Conservation (phyloP, 129 eudicot genomes). For the Calendula officinalis region DNA sequence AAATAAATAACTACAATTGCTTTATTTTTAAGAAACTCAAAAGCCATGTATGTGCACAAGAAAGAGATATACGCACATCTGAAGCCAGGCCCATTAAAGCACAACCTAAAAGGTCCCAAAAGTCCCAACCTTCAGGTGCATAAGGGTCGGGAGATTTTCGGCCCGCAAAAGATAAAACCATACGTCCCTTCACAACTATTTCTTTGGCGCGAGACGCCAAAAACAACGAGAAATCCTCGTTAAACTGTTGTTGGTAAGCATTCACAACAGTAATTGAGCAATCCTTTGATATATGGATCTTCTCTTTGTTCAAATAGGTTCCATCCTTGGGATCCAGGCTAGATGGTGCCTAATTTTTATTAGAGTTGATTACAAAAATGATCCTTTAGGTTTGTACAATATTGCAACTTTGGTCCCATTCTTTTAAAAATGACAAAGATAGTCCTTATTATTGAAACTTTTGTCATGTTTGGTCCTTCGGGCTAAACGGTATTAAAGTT, state of each 20-base stretch:
- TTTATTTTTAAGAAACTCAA: not conserved
- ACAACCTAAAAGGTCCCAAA: slow-evolving; percentile 50
- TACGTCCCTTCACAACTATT: slow-evolving; percentile 43
- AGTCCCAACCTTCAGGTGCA: slow-evolving; percentile 35
- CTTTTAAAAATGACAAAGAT: too few species aligned
- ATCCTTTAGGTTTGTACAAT: too few species aligned
- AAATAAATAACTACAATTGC: too few species aligned
- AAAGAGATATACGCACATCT: slow-evolving; percentile 28
- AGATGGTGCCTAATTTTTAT: slow-evolving; percentile 44
- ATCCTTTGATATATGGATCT: slow-evolving; percentile 38
- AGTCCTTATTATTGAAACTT: too few species aligned
- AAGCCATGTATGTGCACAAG: not conserved
- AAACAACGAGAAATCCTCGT: slow-evolving; percentile 46
- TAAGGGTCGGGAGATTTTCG: slow-evolving; percentile 37
- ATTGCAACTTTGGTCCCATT: too few species aligned
- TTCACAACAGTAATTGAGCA: slow-evolving; percentile 40
- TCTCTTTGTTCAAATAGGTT: slow-evolving; percentile 46
- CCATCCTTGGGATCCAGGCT: slow-evolving; percentile 26
- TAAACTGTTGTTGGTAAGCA: slow-evolving; percentile 49
- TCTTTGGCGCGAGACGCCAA: slow-evolving; percentile 54
- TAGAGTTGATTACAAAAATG: not conserved
- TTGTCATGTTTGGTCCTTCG: too few species aligned
- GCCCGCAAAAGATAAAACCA: slow-evolving; percentile 58
- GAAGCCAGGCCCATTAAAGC: slow-evolving; percentile 48
- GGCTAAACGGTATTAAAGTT: too few species aligned